Conservation (phyloP, 805 yeast species). For the Priceomyces melissophilus region DNA sequence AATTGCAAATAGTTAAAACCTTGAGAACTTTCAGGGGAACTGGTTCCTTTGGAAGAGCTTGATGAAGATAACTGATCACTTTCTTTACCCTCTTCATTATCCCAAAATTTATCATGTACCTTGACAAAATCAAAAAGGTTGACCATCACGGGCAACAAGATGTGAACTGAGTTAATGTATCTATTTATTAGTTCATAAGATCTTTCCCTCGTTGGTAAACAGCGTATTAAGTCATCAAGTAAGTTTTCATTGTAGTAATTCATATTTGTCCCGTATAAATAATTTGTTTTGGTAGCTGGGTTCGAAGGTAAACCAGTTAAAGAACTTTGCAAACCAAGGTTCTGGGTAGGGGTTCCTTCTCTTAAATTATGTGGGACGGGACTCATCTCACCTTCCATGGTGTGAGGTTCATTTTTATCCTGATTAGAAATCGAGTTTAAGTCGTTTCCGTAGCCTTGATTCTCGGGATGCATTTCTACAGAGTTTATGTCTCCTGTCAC, state of each 20-base stretch:
- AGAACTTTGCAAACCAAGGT: conserved; percentile 23
- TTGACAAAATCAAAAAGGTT: conserved; percentile 42
- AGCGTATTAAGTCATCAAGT: conserved; percentile 35
- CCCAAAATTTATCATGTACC: conserved; percentile 52
- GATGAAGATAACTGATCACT: not conserved
- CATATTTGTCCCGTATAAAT: conserved; percentile 37
- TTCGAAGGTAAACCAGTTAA: conserved; percentile 29
- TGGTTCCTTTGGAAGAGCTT: not conserved
- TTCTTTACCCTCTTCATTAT: conserved; percentile 8
- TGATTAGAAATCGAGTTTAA: too few relatives aligned
- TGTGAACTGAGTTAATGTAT: conserved; percentile 51
- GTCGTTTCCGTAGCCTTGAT: too few relatives aligned
- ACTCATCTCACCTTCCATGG: not conserved
- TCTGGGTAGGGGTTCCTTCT: conserved; percentile 1
- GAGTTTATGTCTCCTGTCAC: not conserved
- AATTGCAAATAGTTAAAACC: conserved; percentile 43
- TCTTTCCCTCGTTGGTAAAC: conserved; percentile 44
- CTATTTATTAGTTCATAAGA: conserved; percentile 47
- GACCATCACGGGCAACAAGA: conserved; percentile 49
- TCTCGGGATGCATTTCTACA: too few relatives aligned
- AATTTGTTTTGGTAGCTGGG: conserved; percentile 31
- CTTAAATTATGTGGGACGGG: not conserved
- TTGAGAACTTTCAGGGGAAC: conserved; percentile 13
- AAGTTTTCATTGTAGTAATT: conserved; percentile 33
- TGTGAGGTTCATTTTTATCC: not conserved